Conservation (phyloP, 768 basidiomycete genomes). For the Lentinus tigrinus region DNA sequence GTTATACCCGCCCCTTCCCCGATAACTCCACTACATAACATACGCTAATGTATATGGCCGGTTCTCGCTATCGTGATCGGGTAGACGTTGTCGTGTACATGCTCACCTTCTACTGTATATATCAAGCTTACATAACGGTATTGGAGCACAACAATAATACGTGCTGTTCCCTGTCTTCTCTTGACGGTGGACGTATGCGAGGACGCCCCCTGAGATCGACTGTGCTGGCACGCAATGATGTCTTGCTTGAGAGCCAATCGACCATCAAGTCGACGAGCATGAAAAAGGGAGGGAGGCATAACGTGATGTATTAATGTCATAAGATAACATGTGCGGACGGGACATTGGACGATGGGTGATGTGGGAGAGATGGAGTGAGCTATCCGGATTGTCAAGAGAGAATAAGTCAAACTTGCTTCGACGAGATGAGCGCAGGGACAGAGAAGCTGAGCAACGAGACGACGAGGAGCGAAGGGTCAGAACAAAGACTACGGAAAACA, state of each 20-base stretch:
- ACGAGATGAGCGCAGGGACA: conserved; percentile 29
- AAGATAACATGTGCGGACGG: conserved; percentile 23
- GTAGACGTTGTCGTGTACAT: too few relatives aligned
- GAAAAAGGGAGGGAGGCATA: conserved; percentile 6
- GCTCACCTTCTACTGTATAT: too few relatives aligned
- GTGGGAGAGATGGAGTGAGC: conserved; percentile 21
- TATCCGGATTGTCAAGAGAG: conserved; percentile 31
- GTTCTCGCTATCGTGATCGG: too few relatives aligned
- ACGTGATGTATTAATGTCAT: conserved; percentile 23
- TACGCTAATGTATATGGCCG: too few relatives aligned
- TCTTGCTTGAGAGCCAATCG: too few relatives aligned
- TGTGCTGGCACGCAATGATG: too few relatives aligned
- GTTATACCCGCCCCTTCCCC: not conserved
- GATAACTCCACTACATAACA: not conserved
- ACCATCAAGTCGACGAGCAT: too few relatives aligned
- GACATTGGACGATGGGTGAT: conserved; percentile 24
- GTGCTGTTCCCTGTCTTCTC: too few relatives aligned
- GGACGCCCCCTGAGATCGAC: too few relatives aligned
- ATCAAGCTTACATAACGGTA: too few relatives aligned
- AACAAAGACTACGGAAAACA: conserved; percentile 16
- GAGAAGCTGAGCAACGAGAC: conserved; percentile 22
- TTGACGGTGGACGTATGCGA: too few relatives aligned
- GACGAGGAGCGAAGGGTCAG: conserved; percentile 14
- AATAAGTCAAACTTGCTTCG: conserved; percentile 37
- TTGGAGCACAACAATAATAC: too few relatives aligned